Evolutionary conservation across 2,329 filamentous ascomycete genomes (phyloP).

Genomic region (Nigrospora osmanthi): DNA sequence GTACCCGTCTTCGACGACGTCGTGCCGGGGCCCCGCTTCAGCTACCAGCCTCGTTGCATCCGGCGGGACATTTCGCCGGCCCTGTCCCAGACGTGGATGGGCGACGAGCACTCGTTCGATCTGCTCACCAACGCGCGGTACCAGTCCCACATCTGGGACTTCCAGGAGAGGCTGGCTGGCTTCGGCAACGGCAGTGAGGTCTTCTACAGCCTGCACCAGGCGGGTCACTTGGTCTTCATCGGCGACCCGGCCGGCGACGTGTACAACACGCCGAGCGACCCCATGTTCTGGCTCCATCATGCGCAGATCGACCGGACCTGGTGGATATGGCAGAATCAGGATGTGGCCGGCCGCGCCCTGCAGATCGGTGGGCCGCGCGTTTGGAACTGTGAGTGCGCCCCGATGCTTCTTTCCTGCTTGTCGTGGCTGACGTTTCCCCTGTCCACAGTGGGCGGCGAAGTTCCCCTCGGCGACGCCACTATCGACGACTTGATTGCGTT

Average conservation of each 20-base stretch:
- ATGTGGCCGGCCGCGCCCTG: slow-evolving; percentile 17
- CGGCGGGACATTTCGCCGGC: slow-evolving; percentile 6
- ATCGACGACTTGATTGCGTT: slow-evolving; percentile 13
- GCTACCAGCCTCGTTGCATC: slow-evolving; percentile 8
- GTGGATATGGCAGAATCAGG: slow-evolving; percentile 22
- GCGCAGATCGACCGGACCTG: slow-evolving; percentile 20
- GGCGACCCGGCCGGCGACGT: slow-evolving; percentile 22
- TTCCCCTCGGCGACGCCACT: slow-evolving; percentile 13
- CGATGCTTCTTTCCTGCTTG: no score
- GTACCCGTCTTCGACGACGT: slow-evolving; percentile 13
- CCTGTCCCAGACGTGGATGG: slow-evolving; percentile 12
- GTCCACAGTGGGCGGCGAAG: slow-evolving; percentile 9
- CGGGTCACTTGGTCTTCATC: slow-evolving; percentile 25
- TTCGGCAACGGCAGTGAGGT: slow-evolving; percentile 1
- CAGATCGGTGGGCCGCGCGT: slow-evolving; percentile 23
- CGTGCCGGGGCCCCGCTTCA: slow-evolving; percentile 13
- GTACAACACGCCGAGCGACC: slow-evolving; percentile 1
- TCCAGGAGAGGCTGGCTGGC: slow-evolving; percentile 5
- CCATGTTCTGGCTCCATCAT: not conserved
- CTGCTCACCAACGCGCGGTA: slow-evolving; percentile 13
- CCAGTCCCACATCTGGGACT: slow-evolving; percentile 4
- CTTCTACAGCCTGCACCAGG: slow-evolving; percentile 18
- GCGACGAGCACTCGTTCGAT: slow-evolving; percentile 10
- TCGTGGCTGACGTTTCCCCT: no score
- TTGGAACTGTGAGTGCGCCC: not conserved